These are phyloP conservation scores for Rhododendron mucronatum DNA, from an alignment of 148 eudicot species.

Conservation along the genomic window DNA sequence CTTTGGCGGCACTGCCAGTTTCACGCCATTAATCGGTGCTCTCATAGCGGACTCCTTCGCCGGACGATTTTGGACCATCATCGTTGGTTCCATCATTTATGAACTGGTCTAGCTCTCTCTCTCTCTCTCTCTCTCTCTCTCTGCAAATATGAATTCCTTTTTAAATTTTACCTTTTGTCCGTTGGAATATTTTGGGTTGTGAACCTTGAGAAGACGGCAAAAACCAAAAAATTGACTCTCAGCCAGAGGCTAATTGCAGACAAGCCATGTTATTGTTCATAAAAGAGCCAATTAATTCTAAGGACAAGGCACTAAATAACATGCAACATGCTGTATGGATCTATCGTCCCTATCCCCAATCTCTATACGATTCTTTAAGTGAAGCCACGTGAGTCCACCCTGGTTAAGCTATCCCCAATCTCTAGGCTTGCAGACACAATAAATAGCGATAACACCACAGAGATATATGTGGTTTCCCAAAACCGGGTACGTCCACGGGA, in stretches of 20 bases:
- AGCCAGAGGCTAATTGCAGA: background rate
- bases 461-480: too few species aligned
- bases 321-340: background rate
- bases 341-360: background rate
- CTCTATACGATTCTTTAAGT: background rate
- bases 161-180: background rate
- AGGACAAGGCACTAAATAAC: background rate
- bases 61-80: slow-evolving; percentile 76
- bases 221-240: background rate
- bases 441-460: background rate
- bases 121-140: background rate
- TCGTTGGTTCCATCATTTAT: slow-evolving; percentile 57
- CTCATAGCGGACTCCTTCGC: slow-evolving; percentile 66
- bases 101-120: slow-evolving; percentile 34
- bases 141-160: background rate
- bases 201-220: background rate
- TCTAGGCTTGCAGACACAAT: background rate
- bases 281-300: background rate
- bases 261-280: background rate
- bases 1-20: slow-evolving; percentile 59
- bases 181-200: background rate
- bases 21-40: slow-evolving; percentile 75
- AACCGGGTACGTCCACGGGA: too few species aligned
- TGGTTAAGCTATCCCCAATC: background rate
- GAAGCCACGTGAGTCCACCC: background rate